Conservation (phyloP, 345 rosid species). For the Eutrema heterophyllum region DNA sequence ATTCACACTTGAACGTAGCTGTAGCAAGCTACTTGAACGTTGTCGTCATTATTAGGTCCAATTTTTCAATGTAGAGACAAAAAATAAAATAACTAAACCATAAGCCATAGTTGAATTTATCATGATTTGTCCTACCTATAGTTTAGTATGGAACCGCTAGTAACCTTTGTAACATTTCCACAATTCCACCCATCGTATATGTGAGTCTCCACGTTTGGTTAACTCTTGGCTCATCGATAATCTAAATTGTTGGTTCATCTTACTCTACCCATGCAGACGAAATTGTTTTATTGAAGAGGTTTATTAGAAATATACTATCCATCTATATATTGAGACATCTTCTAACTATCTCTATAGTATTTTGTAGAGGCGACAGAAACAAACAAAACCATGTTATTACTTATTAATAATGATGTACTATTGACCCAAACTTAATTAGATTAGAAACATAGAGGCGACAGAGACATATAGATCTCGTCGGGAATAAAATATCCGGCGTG, state of each 20-base stretch:
- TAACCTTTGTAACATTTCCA: neutral
- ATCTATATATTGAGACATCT: neutral
- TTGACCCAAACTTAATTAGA: neutral
- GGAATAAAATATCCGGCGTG: constrained; percentile 59
- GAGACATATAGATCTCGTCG: constrained; percentile 64
- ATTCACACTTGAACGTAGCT: too few species aligned
- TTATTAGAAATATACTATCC: neutral
- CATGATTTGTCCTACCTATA: too few species aligned
- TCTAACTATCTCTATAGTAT: neutral
- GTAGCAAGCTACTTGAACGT: constrained; percentile 5
- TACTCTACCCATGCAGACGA: neutral
- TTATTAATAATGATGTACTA: neutral
- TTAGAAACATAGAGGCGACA: constrained; percentile 30
- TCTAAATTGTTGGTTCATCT: neutral
- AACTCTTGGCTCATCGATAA: neutral
- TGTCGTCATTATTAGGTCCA: neutral
- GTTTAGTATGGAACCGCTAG: too few species aligned
- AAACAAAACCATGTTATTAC: neutral
- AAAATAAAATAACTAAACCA: neutral
- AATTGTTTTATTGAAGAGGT: neutral
- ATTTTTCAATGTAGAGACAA: neutral
- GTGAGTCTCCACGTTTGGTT: neutral
- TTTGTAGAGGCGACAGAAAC: neutral
- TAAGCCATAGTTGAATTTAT: neutral
- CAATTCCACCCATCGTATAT: neutral